Evolutionary conservation across 805 yeast species (phyloP), one percentile per base, ranked within the genome.

Genomic region (Starmera dryadoides): DNA sequence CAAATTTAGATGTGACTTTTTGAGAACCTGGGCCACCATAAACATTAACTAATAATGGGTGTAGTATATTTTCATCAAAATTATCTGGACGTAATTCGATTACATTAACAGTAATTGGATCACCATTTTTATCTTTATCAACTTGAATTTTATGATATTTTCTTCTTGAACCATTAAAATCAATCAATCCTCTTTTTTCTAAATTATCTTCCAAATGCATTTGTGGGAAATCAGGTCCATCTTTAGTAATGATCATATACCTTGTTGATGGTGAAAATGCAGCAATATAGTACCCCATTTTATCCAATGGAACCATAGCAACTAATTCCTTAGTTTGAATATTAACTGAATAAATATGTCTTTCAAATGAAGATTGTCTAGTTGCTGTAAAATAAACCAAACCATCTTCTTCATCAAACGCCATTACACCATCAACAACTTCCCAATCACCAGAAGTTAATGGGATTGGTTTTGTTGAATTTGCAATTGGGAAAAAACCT

Each of bases 1-100:
- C 55, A 44, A 70, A 77, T 18, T 62, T 56, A 14, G 75, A 65
- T 30, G 63, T 66, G 10, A 75, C 71, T 20, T 75, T 71, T 46
- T 77, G 80, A 4, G 85, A 78, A 0, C 93, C 94, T 1, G 95
- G 95, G 0, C 93, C 94, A 4, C 88, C 93, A 53, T 85, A 85
- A 1, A 75, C 79, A 41, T 74, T 71, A 2, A 83, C 86, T 33
- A 85, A 56, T 11, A 85, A 44, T 0, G 93, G 89, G 49, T 82
- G 76, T 44, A 71, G 68, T 31, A 57, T 58, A 1, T 47, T 47
- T 2, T 69, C 59, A 44, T 77, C 62, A 48, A 81, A 75, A 34
- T 66, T 63, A 0, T 70, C 68, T 0, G 95, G 95, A 33, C 71
- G 63, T 8, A 79, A 75, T 50, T 83, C 89, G 31, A 79, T 58